Conservation (phyloP, 345 rosid genomes). For the Eucalyptus melliodora region DNA sequence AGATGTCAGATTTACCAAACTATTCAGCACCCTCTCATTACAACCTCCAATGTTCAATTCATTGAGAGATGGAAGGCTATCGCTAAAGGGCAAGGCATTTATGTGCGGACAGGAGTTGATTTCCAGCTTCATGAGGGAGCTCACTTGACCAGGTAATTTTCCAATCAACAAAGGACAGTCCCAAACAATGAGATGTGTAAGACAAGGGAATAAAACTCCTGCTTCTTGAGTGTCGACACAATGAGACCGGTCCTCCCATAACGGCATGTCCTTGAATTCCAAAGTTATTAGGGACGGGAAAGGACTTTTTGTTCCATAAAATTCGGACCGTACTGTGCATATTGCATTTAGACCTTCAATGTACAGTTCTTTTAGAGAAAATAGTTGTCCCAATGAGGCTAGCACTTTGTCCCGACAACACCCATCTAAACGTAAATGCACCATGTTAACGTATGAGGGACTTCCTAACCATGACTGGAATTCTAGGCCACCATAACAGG, state of each 20-base stretch:
- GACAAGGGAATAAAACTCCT: no score
- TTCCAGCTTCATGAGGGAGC: no score
- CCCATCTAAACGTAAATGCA: neutral
- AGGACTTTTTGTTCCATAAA: neutral
- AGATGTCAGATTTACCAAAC: no score
- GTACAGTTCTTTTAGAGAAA: fast-evolving
- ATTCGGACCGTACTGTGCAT: fast-evolving
- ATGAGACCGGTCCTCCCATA: neutral
- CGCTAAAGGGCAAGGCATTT: fast-evolving
- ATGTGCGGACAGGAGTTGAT: fast-evolving
- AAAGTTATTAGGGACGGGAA: neutral
- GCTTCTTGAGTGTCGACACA: fast-evolving
- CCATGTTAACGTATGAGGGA: fast-evolving
- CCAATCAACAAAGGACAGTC: no score
- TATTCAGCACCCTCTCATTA: no score
- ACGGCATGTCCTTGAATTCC: neutral
- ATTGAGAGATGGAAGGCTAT: no score
- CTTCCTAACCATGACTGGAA: neutral
- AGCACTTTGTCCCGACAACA: fast-evolving
- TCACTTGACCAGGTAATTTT: no score
- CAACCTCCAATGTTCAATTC: no score
- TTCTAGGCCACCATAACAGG: neutral
- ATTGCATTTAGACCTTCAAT: neutral
- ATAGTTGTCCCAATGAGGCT: neutral
- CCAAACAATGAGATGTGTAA: fast-evolving